Evolutionary conservation across 345 rosid genomes (phyloP).

Genomic region (Clausena lansium): DNA sequence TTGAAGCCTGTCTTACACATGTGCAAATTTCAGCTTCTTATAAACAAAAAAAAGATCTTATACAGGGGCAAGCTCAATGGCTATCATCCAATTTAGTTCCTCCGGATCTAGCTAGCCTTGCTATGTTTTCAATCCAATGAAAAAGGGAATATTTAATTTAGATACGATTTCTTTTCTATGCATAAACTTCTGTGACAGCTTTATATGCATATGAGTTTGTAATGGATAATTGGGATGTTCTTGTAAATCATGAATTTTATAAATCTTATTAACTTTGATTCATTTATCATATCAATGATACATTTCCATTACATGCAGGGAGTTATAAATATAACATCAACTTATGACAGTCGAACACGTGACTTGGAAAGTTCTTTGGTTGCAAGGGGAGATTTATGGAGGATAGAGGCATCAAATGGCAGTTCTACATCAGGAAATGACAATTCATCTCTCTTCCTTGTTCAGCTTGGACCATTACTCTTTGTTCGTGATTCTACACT

Average conservation of each 20-base stretch:
- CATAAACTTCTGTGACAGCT: not conserved
- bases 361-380: constrained; percentile 72
- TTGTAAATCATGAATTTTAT: not conserved
- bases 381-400: constrained; percentile 97
- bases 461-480: constrained; percentile 92
- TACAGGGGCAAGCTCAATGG: not conserved
- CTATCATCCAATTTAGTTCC: not conserved
- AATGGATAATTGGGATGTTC: not conserved
- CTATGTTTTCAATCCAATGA: not conserved
- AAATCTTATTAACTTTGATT: not conserved
- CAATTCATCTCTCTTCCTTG: constrained; percentile 77
- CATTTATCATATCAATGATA: constrained; percentile 8
- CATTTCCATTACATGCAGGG: constrained; percentile 49
- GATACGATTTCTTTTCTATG: not conserved
- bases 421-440: constrained; percentile 62
- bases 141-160: not conserved
- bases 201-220: not conserved
- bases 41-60: not conserved
- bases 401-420: constrained; percentile 77
- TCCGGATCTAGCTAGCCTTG: not conserved
- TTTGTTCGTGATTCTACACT: constrained; percentile 87
- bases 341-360: constrained; percentile 71
- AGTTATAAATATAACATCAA: constrained; percentile 63
- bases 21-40: not conserved
- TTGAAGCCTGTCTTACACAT: not conserved